Evolutionary conservation across 108 stramenopile species (phyloP).

Genomic region (Pelagomonas calceolata): DNA sequence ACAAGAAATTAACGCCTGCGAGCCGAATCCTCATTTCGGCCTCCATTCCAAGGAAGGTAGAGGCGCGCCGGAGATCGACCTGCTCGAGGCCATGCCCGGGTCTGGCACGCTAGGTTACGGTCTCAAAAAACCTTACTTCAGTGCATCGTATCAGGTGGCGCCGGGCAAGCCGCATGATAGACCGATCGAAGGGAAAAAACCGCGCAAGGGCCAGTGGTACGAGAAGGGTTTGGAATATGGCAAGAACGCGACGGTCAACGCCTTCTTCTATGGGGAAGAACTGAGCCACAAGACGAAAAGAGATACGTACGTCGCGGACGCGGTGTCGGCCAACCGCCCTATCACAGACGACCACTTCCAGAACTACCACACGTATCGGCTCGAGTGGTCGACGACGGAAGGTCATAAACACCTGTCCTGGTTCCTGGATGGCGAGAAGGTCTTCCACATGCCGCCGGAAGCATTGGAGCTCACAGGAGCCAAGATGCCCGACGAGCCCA

Average conservation of each 20-base stretch:
- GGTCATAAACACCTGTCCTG: conserved; percentile 56
- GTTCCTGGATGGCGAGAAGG: conserved; percentile 57
- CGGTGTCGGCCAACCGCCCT: conserved; percentile 64
- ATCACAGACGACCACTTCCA: conserved; percentile 50
- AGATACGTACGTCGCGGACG: conserved; percentile 70
- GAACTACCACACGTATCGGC: conserved; percentile 54
- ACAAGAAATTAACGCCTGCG: conserved; percentile 68
- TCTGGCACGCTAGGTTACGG: conserved; percentile 51
- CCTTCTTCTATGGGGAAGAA: conserved; percentile 76
- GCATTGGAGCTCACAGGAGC: conserved; percentile 52
- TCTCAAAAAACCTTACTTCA: conserved; percentile 68
- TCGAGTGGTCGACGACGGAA: conserved; percentile 75
- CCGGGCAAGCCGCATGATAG: conserved; percentile 55
- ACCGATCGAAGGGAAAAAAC: conserved; percentile 55
- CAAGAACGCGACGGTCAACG: conserved; percentile 54
- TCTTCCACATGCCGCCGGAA: conserved; percentile 51
- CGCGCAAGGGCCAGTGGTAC: conserved; percentile 64
- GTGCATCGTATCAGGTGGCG: conserved; percentile 68
- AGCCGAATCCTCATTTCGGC: conserved; percentile 62
- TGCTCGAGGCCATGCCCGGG: conserved; percentile 69
- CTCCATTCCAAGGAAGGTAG: conserved; percentile 55
- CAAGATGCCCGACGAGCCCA: conserved; percentile 71
- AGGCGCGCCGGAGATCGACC: conserved; percentile 78
- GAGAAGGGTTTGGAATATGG: conserved; percentile 55
- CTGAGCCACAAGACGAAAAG: conserved; percentile 55